Percentiles rank a stretch among this genome's conserved stretches.
These are phyloP conservation scores for Candida schatavii DNA, from an alignment of 805 yeast genomes.

Conservation along the genomic window DNA sequence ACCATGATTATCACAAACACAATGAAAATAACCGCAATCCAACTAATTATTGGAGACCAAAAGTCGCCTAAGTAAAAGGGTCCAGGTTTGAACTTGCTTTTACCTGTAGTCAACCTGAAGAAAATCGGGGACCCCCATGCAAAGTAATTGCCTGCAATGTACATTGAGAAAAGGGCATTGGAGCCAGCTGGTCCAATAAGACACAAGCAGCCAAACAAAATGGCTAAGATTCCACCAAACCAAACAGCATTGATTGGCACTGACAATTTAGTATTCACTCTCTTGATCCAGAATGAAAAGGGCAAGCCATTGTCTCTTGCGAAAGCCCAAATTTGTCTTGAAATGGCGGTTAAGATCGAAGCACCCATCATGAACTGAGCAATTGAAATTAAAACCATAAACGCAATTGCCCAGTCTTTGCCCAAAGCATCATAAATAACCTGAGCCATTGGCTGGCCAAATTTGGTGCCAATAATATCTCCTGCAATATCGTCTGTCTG, in stretches of 20 bases:
- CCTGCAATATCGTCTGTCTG: conserved; percentile 40
- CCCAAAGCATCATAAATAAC: conserved; percentile 62
- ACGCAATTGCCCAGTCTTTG: conserved; percentile 60
- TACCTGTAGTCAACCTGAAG: conserved; percentile 49
- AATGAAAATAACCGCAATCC: conserved; percentile 48
- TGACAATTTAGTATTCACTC: conserved; percentile 51
- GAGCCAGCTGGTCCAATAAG: conserved; percentile 61
- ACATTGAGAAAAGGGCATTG: conserved; percentile 63
- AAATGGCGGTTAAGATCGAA: conserved; percentile 58
- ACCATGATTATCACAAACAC: conserved; percentile 51
- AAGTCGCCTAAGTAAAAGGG: conserved; percentile 59
- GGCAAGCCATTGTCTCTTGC: conserved; percentile 78
- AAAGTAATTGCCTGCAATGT: conserved; percentile 58
- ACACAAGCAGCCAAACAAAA: conserved; percentile 54
- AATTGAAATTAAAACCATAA: conserved; percentile 54
- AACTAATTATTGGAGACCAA: conserved; percentile 43
- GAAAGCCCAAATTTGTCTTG: conserved; percentile 74
- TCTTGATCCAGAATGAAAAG: conserved; percentile 51
- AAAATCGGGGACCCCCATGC: conserved; percentile 63
- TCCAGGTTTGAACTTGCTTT: conserved; percentile 57
- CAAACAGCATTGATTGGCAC: conserved; percentile 67
- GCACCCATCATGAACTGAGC: conserved; percentile 69
- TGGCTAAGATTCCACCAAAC: conserved; percentile 49
- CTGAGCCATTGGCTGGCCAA: conserved; percentile 68
- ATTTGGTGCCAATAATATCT: conserved; percentile 37